Base-by-base conservation (phyloP, 2,329 filamentous ascomycete species). In the Trichoderma koningiopsis region DNA sequence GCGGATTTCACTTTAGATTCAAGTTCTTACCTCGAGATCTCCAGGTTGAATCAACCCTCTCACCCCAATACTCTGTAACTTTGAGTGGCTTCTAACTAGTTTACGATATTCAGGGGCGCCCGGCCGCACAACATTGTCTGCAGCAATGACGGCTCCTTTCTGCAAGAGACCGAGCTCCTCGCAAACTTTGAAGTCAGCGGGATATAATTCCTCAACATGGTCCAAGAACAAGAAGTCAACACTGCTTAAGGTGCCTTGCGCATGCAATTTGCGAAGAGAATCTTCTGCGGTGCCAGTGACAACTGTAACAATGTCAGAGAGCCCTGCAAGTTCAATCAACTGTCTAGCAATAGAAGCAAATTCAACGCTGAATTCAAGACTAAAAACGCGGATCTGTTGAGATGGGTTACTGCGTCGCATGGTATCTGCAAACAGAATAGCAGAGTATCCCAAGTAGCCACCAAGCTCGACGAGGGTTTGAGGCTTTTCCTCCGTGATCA, bases 371-470 rank as follows among this genome's bases (percentile, higher is more conserved):
- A 88, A 83, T 77, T 96, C 93, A 5, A 96, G 81, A 73, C 89
- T 92, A 77, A 86, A 89, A 79, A 93, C 94, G 29, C 83, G 81
- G 72, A 85, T 83, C 3, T 91, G 91, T 13, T 29, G 33, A 5
- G 43, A 24, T 19, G 53, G 37, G 56, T 33, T 62, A 4, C 85
- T 85, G 61, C 85, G 83, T 69, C 86, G 86, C 19, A 92, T 81
- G 0, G 90, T 89, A 43, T 88, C 84, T 53, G 87, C 91, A 75
- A 95, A 95, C 1, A 93, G 83, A 70, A 96, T 88, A 70, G 90
- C 89, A 0, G 92, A 95, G 82, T 96, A 96, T 55, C 92, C 92
- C 24, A 94, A 85, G 78, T 95, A 96, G 60, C 91, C 91, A 58
- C 93, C 92, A 0, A 96, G 84, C 77, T 96, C 92, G 57, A 95